Evolutionary conservation across 2,329 filamentous ascomycete species (phyloP), one percentile per base, ranked within the genome.

Genomic region (Pyrenophora teres): DNA sequence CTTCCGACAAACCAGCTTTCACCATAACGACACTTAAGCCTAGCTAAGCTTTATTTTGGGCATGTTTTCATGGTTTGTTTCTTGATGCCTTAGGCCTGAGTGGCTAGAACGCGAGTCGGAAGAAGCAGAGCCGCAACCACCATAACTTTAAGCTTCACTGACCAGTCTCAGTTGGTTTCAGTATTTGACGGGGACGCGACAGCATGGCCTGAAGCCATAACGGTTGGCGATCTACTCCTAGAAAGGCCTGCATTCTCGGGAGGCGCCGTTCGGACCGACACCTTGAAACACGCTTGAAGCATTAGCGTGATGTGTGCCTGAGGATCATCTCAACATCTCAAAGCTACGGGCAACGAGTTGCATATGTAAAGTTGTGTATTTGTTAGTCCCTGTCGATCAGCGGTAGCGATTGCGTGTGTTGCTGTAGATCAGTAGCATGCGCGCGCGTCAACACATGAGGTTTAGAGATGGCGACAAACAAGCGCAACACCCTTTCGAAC

Each of bases 291-390:
- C 41, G 33, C 52, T 54, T 59, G 45, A 40, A 19, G 30, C 27
- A 18, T 35, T 47, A 40, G 45, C 31, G 45, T n/a, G 43, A 51
- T 41, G 63, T 59, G 4, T 56, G 53, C 27, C 56, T 40, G 2
- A 55, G 54, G 48, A 63, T 59, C 27, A 59, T 60, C 33, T 56
- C 62, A 6, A 51, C 37, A 21, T 39, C 50, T 59, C 23, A 18
- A 15, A n/a, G 13, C 30, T 15, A 32, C 18, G 3, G 30, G 27
- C 36, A 19, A 23, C 27, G 19, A 6, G 16, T 23, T 15, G 18
- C 18, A n/a, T 39, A 7, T 13, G 27, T 30, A 30, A 3, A 10
- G 12, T 30, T 30, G 27, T 30, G 27, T 12, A 3, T 30, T 30
- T 4, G 3, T 7, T 4, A 12, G 27, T 30, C 27, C 10, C 9